Evolutionary conservation across 2,329 filamentous ascomycete genomes (phyloP).

Genomic region (Colletotrichum liriopes): DNA sequence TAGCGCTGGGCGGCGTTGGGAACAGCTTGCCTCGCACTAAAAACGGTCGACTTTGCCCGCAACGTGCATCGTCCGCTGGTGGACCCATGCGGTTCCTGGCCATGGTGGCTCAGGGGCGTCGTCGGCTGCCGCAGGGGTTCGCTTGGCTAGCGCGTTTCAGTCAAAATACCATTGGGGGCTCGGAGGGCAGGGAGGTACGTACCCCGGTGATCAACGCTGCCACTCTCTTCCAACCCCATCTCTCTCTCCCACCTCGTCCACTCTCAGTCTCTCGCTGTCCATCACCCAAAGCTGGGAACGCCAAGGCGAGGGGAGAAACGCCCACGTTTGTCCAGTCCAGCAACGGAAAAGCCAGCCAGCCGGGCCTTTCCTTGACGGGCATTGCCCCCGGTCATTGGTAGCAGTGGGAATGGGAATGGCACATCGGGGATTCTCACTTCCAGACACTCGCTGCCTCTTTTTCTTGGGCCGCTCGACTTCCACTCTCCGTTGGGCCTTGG

Average conservation of each 20-base stretch:
- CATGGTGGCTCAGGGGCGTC: constrained; percentile 28
- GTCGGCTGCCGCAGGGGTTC: constrained; percentile 35
- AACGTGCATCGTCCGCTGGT: constrained; percentile 20
- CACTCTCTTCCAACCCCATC: background rate
- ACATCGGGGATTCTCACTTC: background rate
- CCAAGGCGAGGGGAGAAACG: background rate
- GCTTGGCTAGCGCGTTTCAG: constrained; percentile 36
- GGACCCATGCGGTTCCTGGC: constrained; percentile 3
- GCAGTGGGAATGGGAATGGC: constrained; percentile 7
- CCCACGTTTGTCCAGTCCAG: constrained; percentile 18
- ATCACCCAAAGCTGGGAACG: background rate
- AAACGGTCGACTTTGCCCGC: constrained; percentile 5
- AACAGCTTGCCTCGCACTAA: background rate
- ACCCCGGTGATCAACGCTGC: background rate
- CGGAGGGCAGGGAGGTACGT: background rate
- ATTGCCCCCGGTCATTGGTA: constrained; percentile 12
- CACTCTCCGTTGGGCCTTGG: constrained; percentile 9
- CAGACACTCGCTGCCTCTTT: background rate
- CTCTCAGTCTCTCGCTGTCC: background rate
- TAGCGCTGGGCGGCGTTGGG: background rate
- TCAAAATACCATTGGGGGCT: constrained; percentile 35
- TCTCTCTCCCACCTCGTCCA: background rate
- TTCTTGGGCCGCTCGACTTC: background rate
- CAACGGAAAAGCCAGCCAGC: background rate
- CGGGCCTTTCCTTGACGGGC: constrained; percentile 1